Evolutionary conservation across 2,329 filamentous ascomycete genomes (phyloP), one percentile per base, ranked within the genome.

Genomic region (Peltaster fructicola): DNA sequence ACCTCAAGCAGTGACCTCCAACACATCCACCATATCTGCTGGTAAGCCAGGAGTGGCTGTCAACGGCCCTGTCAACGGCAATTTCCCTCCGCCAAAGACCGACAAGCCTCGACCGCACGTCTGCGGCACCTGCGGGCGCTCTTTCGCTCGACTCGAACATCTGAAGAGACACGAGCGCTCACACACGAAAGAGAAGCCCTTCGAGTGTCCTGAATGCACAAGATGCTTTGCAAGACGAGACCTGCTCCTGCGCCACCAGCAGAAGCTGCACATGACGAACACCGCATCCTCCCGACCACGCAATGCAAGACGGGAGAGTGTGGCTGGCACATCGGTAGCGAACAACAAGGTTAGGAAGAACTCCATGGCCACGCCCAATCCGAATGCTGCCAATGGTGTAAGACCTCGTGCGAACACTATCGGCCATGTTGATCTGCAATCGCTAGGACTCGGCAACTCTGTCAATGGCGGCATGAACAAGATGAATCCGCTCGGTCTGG

Each of bases 101-200:
- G 88, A 98, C 55, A 98, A 95, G 59, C 88, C 88, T 29, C 71
- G 85, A 36, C 88, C 88, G 36, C 88, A 98, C 54, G 73, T 91
- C 32, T 98, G 88, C 58, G 71, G 63, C 19, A 95, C 84, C 23
- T 98, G 88, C 52, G 69, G 73, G 43, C 73, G 88, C 37, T 91
- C 80, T 15, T 98, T 98, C 51, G 88, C 88, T 30, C 73, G 88
- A 32, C 59, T 98, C 41, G 88, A 98, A 56, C 88, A 98, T 51
- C 59, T 98, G 38, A 98, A 98, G 59, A 76, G 88, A 32, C 88
- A 98, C 53, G 88, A 95, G 56, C 71, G 88, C 34, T 92, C 82
- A n/a, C 84, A 93, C 50, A 93, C 84, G 21, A 93, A 98, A 52
- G 84, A 98, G 57, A 98, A 98, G 61, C 88, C 88, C 1, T 98